These are phyloP conservation scores for Parsonsia alboflavescens DNA, from an alignment of 257 asterid species.

Conservation along the genomic window DNA sequence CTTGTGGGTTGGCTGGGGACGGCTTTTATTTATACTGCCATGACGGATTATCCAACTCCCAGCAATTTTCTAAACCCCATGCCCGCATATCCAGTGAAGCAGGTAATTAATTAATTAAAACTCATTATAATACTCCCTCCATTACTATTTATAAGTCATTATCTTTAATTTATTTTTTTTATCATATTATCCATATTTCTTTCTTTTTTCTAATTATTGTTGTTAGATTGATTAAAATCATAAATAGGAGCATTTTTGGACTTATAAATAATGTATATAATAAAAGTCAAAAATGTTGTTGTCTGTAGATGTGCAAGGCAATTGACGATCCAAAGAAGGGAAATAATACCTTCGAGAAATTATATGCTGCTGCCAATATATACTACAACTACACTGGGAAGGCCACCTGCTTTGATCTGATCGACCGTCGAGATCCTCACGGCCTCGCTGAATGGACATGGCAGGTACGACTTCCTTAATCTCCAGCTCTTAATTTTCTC, in stretches of 20 bases:
- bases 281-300: too few species aligned
- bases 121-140: too few species aligned
- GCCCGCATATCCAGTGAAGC: slow-evolving; percentile 80
- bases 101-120: slow-evolving; percentile 40
- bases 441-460: slow-evolving; percentile 77
- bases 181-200: too few species aligned
- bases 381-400: slow-evolving; percentile 67
- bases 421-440: slow-evolving; percentile 62
- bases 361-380: slow-evolving; percentile 57
- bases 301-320: slow-evolving; percentile 73
- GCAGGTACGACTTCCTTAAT: slow-evolving; percentile 47
- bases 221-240: too few species aligned
- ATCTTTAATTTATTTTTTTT: too few species aligned
- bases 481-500: too few species aligned
- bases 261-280: too few species aligned
- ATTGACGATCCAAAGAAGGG: slow-evolving; percentile 62
- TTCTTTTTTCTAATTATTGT: too few species aligned
- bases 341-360: slow-evolving; percentile 46
- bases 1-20: slow-evolving; percentile 55
- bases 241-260: too few species aligned
- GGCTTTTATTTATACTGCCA: slow-evolving; percentile 68
- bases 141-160: too few species aligned
- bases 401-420: slow-evolving; percentile 51
- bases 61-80: slow-evolving; percentile 76
- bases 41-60: slow-evolving; percentile 95